Evolutionary conservation across 805 yeast species (phyloP).

Genomic region (Candida easanensis): DNA sequence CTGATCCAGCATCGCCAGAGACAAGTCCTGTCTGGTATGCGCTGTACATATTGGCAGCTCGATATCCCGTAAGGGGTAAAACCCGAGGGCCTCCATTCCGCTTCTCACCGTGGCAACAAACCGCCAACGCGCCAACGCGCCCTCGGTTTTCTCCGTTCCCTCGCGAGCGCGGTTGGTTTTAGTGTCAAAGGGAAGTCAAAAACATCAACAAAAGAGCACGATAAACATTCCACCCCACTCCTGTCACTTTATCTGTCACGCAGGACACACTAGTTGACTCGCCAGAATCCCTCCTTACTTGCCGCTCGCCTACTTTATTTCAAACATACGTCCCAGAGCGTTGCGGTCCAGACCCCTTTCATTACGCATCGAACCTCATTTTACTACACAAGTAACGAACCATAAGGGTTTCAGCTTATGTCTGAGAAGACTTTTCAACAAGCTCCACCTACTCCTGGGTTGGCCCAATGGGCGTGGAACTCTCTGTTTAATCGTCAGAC

Average conservation of each 20-base stretch:
- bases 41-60: neutral
- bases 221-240: neutral
- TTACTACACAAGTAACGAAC: neutral
- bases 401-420: neutral
- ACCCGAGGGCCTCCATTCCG: neutral
- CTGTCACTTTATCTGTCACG: neutral
- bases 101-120: neutral
- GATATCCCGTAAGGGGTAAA: neutral
- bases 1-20: too few species aligned
- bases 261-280: neutral
- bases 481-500: conserved; percentile 26
- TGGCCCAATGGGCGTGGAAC: conserved; percentile 27
- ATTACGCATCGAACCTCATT: too few species aligned
- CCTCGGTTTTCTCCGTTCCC: neutral
- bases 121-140: neutral
- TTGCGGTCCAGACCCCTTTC: too few species aligned
- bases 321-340: too few species aligned
- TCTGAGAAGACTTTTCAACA: conserved; percentile 2
- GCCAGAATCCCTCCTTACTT: too few species aligned
- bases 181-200: neutral
- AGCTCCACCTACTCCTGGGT: conserved; percentile 27
- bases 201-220: neutral
- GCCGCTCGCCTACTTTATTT: too few species aligned
- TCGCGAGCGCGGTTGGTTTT: neutral
- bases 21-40: too few species aligned